These are phyloP conservation scores for Apophysomyces elegans DNA, from an alignment of 371 early-diverging fungal genomes.

Conservation along the genomic window DNA sequence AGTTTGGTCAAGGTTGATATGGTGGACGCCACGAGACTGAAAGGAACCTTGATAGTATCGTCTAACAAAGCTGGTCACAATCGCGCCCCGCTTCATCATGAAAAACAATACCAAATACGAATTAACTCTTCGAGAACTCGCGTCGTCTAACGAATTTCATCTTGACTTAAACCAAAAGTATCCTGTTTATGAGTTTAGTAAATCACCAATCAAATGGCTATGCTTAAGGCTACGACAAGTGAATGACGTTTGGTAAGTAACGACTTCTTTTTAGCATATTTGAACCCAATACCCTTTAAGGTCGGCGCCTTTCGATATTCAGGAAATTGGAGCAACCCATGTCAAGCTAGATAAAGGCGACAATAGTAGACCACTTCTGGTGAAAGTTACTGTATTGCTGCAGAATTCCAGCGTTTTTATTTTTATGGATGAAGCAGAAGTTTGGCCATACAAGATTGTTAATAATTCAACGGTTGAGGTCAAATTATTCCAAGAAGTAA, in stretches of 20 bases:
- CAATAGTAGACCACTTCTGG: constrained; percentile 60
- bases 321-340: constrained; percentile 84
- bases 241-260: constrained; percentile 56
- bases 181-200: constrained; percentile 57
- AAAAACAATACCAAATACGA: constrained; percentile 70
- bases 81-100: constrained; percentile 86
- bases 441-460: constrained; percentile 93
- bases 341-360: constrained; percentile 71
- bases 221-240: constrained; percentile 51
- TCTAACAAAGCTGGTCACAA: constrained; percentile 74
- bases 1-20: not conserved
- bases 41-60: constrained; percentile 37
- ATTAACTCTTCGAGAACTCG: constrained; percentile 64
- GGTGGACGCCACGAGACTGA: not conserved
- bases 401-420: constrained; percentile 90
- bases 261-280: not conserved
- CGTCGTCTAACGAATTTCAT: constrained; percentile 15
- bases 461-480: constrained; percentile 81
- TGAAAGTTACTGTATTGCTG: constrained; percentile 76
- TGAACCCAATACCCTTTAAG: constrained; percentile 17
- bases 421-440: constrained; percentile 68
- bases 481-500: constrained; percentile 75
- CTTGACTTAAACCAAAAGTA: constrained; percentile 49
- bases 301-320: constrained; percentile 79
- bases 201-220: constrained; percentile 53